Percentiles rank a stretch among this genome's conserved stretches.
Conservation (phyloP, 805 yeast genomes). For the Kodamaea fukazawae region DNA sequence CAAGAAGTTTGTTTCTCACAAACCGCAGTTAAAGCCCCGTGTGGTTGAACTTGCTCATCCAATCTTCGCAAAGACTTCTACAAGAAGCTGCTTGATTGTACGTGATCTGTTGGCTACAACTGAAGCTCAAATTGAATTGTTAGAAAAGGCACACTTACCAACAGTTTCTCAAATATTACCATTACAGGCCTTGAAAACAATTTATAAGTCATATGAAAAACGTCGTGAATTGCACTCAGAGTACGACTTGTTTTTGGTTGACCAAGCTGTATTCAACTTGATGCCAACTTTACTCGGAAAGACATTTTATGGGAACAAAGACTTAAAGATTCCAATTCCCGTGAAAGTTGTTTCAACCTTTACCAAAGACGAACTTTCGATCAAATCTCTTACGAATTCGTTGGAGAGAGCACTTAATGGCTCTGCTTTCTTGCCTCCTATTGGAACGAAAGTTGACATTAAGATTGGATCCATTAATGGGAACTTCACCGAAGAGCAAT, state of each 20-base stretch:
- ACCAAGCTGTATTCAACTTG: constrained; percentile 74
- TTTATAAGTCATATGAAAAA: constrained; percentile 84
- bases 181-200: constrained; percentile 73
- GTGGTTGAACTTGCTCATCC: constrained; percentile 47
- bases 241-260: constrained; percentile 78
- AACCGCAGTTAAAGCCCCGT: constrained; percentile 58
- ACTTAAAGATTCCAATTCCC: constrained; percentile 63
- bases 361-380: constrained; percentile 43
- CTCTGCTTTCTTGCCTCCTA: constrained; percentile 64
- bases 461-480: constrained; percentile 57
- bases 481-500: constrained; percentile 41
- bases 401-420: constrained; percentile 57
- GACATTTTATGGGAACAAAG: constrained; percentile 55
- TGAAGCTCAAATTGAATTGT: constrained; percentile 40
- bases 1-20: constrained; percentile 60
- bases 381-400: constrained; percentile 52
- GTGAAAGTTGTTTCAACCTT: constrained; percentile 42
- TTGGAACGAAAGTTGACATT: constrained; percentile 65
- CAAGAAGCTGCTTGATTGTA: constrained; percentile 62
- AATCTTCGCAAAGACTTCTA: constrained; percentile 32
- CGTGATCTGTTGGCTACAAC: constrained; percentile 56
- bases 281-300: constrained; percentile 85
- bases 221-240: constrained; percentile 68
- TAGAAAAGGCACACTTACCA: constrained; percentile 48
- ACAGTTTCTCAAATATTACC: constrained; percentile 58